Evolutionary conservation across 179 eudicot genomes (phyloP).

Genomic region (Silene vulgaris): DNA sequence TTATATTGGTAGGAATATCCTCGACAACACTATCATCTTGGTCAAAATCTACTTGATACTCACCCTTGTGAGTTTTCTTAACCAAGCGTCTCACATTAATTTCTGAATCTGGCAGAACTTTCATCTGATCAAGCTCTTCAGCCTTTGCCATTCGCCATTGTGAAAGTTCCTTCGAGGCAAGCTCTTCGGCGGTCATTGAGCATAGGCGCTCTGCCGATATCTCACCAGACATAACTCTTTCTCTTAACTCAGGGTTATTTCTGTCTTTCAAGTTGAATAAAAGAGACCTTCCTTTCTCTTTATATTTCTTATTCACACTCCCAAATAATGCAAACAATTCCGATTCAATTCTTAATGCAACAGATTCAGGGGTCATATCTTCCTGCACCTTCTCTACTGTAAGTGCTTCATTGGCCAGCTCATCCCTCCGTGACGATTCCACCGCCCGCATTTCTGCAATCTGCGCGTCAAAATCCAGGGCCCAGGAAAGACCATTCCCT

Average conservation of each 20-base stretch:
- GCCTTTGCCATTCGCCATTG: conserved; percentile 22
- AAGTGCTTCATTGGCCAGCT: conserved; percentile 16
- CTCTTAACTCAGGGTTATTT: conserved; percentile 21
- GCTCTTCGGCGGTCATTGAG: conserved; percentile 19
- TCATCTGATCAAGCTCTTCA: conserved; percentile 19
- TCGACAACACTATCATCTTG: conserved; percentile 18
- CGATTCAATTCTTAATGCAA: conserved; percentile 14
- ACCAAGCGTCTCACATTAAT: conserved; percentile 15
- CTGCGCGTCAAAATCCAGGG: conserved; percentile 16
- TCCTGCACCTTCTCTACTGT: conserved; percentile 10
- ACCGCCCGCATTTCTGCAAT: conserved; percentile 18
- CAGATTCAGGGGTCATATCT: conserved; percentile 18
- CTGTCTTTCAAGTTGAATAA: conserved; percentile 19
- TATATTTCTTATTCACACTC: conserved; percentile 19
- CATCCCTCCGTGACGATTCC: conserved; percentile 10
- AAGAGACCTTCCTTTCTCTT: conserved; percentile 19
- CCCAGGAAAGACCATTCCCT: conserved; percentile 19
- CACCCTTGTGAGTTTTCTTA: conserved; percentile 22
- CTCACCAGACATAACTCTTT: conserved; percentile 20
- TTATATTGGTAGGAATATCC: conserved; percentile 10
- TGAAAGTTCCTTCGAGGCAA: conserved; percentile 20
- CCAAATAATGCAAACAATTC: conserved; percentile 18
- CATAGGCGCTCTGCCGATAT: conserved; percentile 14
- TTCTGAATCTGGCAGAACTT: conserved; percentile 15
- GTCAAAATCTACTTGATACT: conserved; percentile 20